phyloP scores from a whole-genome alignment of 2,329 filamentous ascomycete species.

The Pseudonectria foliicola region DNA sequence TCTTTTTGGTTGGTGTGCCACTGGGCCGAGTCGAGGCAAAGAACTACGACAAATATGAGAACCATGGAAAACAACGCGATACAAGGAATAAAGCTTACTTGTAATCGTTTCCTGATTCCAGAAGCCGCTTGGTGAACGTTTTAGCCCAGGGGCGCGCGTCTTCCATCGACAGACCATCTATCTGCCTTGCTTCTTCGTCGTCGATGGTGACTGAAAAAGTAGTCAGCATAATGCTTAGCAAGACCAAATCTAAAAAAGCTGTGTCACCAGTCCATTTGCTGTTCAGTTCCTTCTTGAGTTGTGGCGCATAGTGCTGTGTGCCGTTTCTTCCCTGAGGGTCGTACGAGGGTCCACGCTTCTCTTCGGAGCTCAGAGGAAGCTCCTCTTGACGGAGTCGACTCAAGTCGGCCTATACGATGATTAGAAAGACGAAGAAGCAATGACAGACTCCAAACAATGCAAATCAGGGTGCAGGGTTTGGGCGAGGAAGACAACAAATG shows the following conservation, averaged over 20 bases:
- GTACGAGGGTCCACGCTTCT: conserved; percentile 7
- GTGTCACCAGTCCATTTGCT: conserved; percentile 10
- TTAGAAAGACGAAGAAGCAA: not conserved
- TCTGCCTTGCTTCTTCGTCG: conserved; percentile 16
- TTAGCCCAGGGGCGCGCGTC: conserved; percentile 18
- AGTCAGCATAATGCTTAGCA: not conserved
- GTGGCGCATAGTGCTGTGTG: conserved; percentile 1
- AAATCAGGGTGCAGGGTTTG: no score
- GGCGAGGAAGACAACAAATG: not conserved
- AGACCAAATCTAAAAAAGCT: not conserved
- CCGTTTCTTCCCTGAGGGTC: conserved; percentile 8
- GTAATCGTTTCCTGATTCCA: not conserved
- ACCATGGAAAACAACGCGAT: not conserved
- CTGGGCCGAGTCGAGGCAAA: no score
- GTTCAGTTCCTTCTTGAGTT: conserved; percentile 1
- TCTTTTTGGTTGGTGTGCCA: no score
- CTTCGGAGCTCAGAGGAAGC: conserved; percentile 11
- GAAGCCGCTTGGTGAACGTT: not conserved
- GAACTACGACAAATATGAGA: conserved; percentile 1
- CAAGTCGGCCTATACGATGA: conserved; percentile 13
- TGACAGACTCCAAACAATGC: no score
- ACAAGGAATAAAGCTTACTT: not conserved
- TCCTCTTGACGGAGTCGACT: conserved; percentile 17
- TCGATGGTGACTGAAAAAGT: conserved; percentile 5
- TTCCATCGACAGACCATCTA: conserved; percentile 13